Conservation (phyloP, 1,284 basidiomycete species). For the Caloboletus firmus region DNA sequence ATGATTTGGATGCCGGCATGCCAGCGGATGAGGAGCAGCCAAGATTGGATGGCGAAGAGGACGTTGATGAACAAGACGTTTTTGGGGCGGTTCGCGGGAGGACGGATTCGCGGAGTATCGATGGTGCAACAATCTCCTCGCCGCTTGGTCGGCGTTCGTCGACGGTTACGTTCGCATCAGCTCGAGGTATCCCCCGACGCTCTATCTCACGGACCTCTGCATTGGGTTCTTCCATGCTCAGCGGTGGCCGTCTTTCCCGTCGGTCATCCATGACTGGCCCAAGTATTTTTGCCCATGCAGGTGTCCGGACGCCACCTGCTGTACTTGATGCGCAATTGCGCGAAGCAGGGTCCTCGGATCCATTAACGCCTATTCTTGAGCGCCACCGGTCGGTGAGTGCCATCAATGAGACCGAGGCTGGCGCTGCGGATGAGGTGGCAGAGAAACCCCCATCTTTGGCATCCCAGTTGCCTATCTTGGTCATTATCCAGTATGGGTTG, state of each 20-base stretch:
- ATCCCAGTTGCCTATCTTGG: conserved; percentile 64
- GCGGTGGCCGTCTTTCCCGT: conserved; percentile 42
- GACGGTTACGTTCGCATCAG: conserved; percentile 6
- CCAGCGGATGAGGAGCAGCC: conserved; percentile 25
- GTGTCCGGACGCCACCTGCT: conserved; percentile 70
- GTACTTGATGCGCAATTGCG: conserved; percentile 64
- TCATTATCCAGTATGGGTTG: conserved; percentile 79
- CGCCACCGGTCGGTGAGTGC: conserved; percentile 16
- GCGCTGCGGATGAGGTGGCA: conserved; percentile 6
- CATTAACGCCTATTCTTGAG: conserved; percentile 55
- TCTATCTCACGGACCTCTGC: conserved; percentile 36
- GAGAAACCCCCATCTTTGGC: conserved; percentile 56
- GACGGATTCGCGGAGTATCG: conserved; percentile 12
- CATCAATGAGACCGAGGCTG: conserved; percentile 3
- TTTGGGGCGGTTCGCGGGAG: conserved; percentile 27
- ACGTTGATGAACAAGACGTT: conserved; percentile 34
- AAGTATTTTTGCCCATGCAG: conserved; percentile 77
- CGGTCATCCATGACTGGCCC: conserved; percentile 59
- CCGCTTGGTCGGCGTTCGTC: conserved; percentile 19
- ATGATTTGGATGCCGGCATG: conserved; percentile 23
- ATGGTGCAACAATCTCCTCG: conserved; percentile 12
- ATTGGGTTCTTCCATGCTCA: conserved; percentile 20
- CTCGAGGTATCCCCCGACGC: conserved; percentile 17
- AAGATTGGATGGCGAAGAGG: conserved; percentile 26
- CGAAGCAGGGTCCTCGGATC: conserved; percentile 42